Evolutionary conservation across 2,329 filamentous ascomycete genomes (phyloP), one percentile per base, ranked within the genome.

Genomic region (Cryphonectria carpinicola): DNA sequence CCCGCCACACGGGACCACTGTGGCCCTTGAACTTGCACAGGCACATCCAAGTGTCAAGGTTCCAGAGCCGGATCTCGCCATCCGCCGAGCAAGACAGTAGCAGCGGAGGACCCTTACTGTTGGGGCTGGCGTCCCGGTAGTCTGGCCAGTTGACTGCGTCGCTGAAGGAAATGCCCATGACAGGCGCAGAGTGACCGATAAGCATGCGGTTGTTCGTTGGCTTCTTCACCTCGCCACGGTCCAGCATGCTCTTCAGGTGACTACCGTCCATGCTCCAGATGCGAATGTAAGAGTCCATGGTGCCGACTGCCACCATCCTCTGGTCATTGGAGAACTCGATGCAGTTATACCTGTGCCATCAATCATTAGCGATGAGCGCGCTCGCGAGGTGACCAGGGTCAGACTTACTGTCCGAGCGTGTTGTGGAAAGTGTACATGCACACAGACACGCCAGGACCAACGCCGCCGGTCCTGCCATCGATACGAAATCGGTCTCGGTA

Each of bases 361-460:
- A 32, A 14, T 43, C 6, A 3, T 64, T 32, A 64, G 61, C 61
- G 17, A 46, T 39, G 37, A 28, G 14, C 32, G 35, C 7, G 7
- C 5, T 28, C 14, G 19, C 4, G 25, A n/a, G 11, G 28, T 32
- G 22, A 49, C 7, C 7, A 25, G 22, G 7, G 39, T 28, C n/a
- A 61, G 28, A 80, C 89, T 84, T 83, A 95, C 93, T 90, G 92
- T 80, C 97, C 94, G 73, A 94, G 91, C 0, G 93, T 97, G 80
- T 99, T 99, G 84, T 99, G 96, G 78, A 98, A 97, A 0, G 96
- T 99, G 79, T 97, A 98, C 93, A 98, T 98, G 84, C 93, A 96
- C 35, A 97, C 91, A 76, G 94, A 97, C 71, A 98, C 86, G 37
- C 91, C 90, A 68, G 94, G 89, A 19, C 95, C 94, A 66, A 95